phyloP scores from a whole-genome alignment of 352 stramenopile species.

The Globisporangium barbulae region DNA sequence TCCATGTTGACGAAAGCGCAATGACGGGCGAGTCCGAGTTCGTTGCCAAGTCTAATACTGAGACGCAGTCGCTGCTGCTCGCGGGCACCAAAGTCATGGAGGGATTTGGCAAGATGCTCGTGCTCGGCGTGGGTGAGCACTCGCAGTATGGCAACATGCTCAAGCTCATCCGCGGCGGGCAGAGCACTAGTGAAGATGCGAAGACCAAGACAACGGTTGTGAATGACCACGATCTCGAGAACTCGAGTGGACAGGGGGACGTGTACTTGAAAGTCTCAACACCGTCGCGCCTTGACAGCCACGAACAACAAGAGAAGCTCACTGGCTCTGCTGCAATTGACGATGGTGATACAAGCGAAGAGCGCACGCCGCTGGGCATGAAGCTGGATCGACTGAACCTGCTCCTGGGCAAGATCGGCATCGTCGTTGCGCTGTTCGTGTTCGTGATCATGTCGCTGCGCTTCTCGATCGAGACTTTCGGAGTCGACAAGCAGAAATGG shows the following conservation, averaged over 20 bases:
- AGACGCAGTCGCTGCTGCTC: conserved; percentile 52
- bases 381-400: conserved; percentile 79
- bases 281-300: not conserved
- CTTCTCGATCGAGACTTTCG: conserved; percentile 64
- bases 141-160: conserved; percentile 83
- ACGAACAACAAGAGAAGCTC: not conserved
- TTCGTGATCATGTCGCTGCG: conserved; percentile 55
- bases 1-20: conserved; percentile 36
- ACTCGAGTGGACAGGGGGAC: not conserved
- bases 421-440: conserved; percentile 55
- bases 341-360: not conserved
- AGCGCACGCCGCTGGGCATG: conserved; percentile 46
- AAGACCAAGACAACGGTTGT: not conserved
- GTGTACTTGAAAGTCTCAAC: conserved; percentile 6
- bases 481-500: conserved; percentile 32
- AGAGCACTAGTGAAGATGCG: not conserved
- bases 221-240: not conserved
- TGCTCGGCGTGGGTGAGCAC: conserved; percentile 84
- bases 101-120: conserved; percentile 79
- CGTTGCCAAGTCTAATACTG: conserved; percentile 24
- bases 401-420: conserved; percentile 61
- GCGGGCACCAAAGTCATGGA: conserved; percentile 82
- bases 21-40: conserved; percentile 43
- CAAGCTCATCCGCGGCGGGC: conserved; percentile 38
- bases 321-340: not conserved